phyloP scores from a whole-genome alignment of 495 filamentous ascomycete species.

The Aspergillus asperescens region DNA sequence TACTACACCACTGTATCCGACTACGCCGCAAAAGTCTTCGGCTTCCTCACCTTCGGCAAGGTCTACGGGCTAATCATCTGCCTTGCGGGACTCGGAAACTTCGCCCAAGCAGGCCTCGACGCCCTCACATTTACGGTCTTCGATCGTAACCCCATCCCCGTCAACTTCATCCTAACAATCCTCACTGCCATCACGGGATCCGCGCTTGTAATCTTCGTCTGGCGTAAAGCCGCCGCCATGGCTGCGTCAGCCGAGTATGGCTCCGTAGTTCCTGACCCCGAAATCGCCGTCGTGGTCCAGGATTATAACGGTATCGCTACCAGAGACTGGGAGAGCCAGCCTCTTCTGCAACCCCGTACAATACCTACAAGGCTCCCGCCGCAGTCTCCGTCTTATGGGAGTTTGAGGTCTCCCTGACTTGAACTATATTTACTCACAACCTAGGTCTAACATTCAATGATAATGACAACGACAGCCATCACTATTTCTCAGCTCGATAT shows the following conservation, averaged over 20 bases:
- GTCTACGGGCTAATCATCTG: conserved; percentile 96
- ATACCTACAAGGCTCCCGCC: no score
- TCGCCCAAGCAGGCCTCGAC: conserved; percentile 79
- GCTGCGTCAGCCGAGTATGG: not conserved
- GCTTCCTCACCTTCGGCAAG: conserved; percentile 89
- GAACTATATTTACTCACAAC: no score
- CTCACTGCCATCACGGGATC: conserved; percentile 56
- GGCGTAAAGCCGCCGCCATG: conserved; percentile 24
- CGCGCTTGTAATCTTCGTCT: conserved; percentile 57
- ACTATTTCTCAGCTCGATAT: no score
- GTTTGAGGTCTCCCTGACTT: no score
- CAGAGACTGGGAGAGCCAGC: conserved; percentile 20
- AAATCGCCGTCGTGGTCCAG: not conserved
- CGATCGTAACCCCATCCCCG: conserved; percentile 65
- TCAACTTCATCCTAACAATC: conserved; percentile 64
- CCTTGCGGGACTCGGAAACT: conserved; percentile 79
- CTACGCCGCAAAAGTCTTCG: conserved; percentile 93
- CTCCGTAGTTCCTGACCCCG: not conserved
- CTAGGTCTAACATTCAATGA: no score
- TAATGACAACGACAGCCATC: no score
- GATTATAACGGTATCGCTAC: conserved; percentile 7
- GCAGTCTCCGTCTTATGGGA: no score
- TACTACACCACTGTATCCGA: conserved; percentile 59
- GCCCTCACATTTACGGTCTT: conserved; percentile 71
- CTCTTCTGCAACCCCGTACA: no score